Evolutionary conservation across 192 early-diverging fungal species (phyloP).

Genomic region (Coemansia sp.): DNA sequence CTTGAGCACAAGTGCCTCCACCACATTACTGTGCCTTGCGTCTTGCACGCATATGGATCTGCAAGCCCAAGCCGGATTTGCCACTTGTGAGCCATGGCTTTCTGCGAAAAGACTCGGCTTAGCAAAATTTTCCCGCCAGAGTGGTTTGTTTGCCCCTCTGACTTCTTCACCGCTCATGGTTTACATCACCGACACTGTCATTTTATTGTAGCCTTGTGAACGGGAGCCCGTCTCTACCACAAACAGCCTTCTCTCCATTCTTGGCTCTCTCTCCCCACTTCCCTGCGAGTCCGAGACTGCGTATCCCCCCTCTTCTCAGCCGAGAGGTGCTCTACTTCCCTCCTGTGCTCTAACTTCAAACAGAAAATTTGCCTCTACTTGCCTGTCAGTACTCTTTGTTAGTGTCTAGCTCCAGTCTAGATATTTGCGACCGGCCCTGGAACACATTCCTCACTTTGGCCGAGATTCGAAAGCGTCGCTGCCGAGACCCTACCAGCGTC

Average conservation of each 20-base stretch:
- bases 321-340: neutral
- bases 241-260: neutral
- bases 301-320: neutral
- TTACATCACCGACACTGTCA: neutral
- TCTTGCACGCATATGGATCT: constrained; percentile 19
- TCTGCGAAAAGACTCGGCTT: constrained; percentile 3
- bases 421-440: neutral
- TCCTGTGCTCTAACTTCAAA: neutral
- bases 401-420: neutral
- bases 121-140: constrained; percentile 2
- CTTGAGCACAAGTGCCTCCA: neutral
- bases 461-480: neutral
- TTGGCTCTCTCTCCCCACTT: neutral
- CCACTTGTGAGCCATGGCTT: constrained; percentile 5
- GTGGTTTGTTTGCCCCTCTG: neutral
- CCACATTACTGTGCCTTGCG: neutral
- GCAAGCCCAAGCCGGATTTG: constrained; percentile 13
- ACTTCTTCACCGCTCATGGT: neutral
- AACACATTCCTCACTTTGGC: neutral
- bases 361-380: neutral
- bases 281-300: neutral
- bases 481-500: neutral
- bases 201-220: neutral
- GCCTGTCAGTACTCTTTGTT: neutral
- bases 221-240: neutral